phyloP scores from a whole-genome alignment of 129 eudicot genomes.

The Pulicaria dysenterica region DNA sequence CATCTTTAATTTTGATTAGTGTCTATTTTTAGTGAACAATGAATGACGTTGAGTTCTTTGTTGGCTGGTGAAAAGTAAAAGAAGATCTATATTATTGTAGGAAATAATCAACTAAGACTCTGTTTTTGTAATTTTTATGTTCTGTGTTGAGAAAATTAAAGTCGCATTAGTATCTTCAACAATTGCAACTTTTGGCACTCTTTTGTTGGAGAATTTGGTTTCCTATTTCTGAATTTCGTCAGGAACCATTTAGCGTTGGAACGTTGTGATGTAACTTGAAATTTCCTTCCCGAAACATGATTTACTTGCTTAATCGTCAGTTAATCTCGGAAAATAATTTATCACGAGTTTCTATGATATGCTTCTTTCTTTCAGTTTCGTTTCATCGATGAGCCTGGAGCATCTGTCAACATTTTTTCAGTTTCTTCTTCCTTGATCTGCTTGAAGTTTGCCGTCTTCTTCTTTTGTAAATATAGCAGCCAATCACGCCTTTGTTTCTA shows the following conservation, averaged over 20 bases:
- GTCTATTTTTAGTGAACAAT: conserved; percentile 10
- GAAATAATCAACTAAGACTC: conserved; percentile 17
- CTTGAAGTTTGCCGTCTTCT: not conserved
- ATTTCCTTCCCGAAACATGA: conserved; percentile 13
- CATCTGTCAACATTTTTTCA: not conserved
- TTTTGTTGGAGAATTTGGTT: conserved; percentile 4
- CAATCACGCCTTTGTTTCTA: no score
- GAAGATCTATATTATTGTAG: conserved; percentile 30
- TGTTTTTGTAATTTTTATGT: not conserved
- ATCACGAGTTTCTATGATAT: conserved; percentile 12
- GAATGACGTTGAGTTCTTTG: conserved; percentile 25
- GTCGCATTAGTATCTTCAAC: conserved; percentile 9
- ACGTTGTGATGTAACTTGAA: not conserved
- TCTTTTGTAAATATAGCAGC: not conserved
- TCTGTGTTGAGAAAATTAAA: conserved; percentile 15
- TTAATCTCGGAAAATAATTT: not conserved
- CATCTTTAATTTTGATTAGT: conserved; percentile 20
- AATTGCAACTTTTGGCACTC: not conserved
- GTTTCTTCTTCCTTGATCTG: conserved; percentile 19
- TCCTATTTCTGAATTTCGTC: conserved; percentile 19
- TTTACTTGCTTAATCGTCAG: conserved; percentile 13
- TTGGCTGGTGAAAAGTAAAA: conserved; percentile 29
- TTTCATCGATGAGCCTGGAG: conserved; percentile 3
- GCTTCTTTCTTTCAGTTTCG: not conserved
- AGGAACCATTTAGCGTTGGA: conserved; percentile 19